Evolutionary conservation across 2,329 filamentous ascomycete species (phyloP), one percentile per base, ranked within the genome.

Genomic region (Aspergillus sp.): DNA sequence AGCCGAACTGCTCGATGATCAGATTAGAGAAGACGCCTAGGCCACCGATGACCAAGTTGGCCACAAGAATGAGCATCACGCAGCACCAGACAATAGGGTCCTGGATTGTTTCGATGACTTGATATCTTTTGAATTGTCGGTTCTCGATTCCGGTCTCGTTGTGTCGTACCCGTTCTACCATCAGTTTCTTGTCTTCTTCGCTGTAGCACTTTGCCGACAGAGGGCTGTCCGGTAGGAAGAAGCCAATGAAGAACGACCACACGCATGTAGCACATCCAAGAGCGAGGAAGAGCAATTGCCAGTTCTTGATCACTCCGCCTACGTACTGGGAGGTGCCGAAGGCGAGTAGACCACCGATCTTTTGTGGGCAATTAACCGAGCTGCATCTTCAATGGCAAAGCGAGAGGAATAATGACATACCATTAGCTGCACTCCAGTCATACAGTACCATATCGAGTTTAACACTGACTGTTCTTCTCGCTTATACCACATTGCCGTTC

Each of bases 371-470:
- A 17, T 17, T 17, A 8, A 1, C 7, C 5, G 5, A 8, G 10
- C 36, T 32, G 8, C 5, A 3, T 3, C 7, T 11, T 19, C 6
- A 32, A 13, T 10, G 30, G 0, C 8, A 2, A 11, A 8, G 32
- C 11, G 11, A 36, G 32, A 6, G 11, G 32, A 5, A 2, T 0
- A 36, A 36, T 8, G 25, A n/a, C 8, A 10, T 57, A 86, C 71
- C 89, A 79, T 78, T 71, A 86, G 83, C 7, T 83, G 83, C 2
- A 80, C 81, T 1, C 88, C 87, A 68, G 89, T 89, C 86, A 89
- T 90, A 83, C 88, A 88, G 70, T 88, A 87, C 87, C 87, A 90
- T 70, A 85, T 88, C 0, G 85, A 86, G 5, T 89, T 86, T 23
- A 84, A 81, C 0, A 83, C 71, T 0, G 86, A 82, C 68, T 90